Conservation (phyloP, 2,329 filamentous ascomycete genomes). For the Aspergillus awamori region DNA sequence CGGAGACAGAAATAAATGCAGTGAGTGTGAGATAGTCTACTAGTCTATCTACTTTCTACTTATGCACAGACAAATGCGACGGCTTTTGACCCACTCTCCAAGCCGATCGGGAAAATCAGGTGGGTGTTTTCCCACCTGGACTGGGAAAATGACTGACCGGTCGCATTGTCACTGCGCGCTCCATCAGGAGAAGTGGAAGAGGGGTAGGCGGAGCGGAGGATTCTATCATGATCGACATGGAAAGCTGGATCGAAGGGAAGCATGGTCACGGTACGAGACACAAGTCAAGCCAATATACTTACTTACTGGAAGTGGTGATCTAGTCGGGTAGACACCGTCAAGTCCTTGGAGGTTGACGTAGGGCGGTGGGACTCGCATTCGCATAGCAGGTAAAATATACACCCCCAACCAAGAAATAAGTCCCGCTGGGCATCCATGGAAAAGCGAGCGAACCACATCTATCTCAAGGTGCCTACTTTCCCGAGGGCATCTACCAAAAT, state of each 20-base stretch:
- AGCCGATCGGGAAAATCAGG: neutral
- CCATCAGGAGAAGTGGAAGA: neutral
- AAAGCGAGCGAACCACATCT: too few species aligned
- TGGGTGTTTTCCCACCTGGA: neutral
- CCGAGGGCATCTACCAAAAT: too few species aligned
- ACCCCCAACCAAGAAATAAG: too few species aligned
- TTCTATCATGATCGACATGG: neutral
- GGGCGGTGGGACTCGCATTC: neutral
- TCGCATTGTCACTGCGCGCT: neutral
- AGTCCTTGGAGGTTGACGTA: neutral
- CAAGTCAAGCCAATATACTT: neutral
- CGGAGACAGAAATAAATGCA: neutral
- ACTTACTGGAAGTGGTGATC: neutral
- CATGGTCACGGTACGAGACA: neutral
- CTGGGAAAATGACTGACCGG: too few species aligned
- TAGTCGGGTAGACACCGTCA: too few species aligned
- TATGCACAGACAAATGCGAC: neutral
- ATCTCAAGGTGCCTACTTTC: too few species aligned
- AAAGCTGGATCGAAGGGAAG: neutral
- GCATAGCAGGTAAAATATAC: neutral
- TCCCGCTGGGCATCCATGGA: too few species aligned
- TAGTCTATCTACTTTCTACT: too few species aligned
- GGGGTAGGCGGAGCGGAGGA: neutral
- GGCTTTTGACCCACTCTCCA: neutral
- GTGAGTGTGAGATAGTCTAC: neutral